Evolutionary conservation across 805 yeast genomes (phyloP).

Genomic region (Teunomyces aglyptinius): DNA sequence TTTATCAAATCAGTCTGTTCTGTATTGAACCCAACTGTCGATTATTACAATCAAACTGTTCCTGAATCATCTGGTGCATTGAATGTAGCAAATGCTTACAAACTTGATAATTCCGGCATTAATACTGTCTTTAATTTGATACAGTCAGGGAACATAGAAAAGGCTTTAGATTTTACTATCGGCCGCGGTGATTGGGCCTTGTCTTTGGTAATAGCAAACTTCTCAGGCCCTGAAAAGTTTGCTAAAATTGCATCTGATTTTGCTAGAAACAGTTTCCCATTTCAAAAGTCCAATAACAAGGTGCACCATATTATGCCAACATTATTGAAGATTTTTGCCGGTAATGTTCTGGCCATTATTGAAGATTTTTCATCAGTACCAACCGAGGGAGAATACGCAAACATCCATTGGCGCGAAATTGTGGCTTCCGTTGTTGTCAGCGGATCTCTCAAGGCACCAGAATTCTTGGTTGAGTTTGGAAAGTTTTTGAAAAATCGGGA

Average conservation of each 20-base stretch:
- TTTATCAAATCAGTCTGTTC: constrained; percentile 33
- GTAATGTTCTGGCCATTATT: constrained; percentile 55
- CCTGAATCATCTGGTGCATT: constrained; percentile 23
- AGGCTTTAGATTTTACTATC: constrained; percentile 64
- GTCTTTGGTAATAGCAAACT: constrained; percentile 67
- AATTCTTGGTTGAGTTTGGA: constrained; percentile 53
- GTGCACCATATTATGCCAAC: constrained; percentile 49
- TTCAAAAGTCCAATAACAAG: constrained; percentile 39
- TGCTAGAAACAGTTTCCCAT: constrained; percentile 44
- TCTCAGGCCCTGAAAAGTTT: constrained; percentile 63
- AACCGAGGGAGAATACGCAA: constrained; percentile 47
- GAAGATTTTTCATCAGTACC: constrained; percentile 45
- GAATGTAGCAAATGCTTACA: constrained; percentile 37
- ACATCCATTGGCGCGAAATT: constrained; percentile 51
- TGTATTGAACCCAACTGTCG: constrained; percentile 43
- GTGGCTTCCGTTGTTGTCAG: constrained; percentile 39
- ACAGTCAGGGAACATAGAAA: constrained; percentile 62
- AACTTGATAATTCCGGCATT: constrained; percentile 38
- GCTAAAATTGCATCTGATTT: constrained; percentile 56
- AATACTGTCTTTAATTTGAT: constrained; percentile 36
- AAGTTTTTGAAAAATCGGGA: constrained; percentile 38
- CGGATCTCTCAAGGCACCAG: constrained; percentile 21
- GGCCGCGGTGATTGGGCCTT: constrained; percentile 71
- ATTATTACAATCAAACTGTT: constrained; percentile 30
- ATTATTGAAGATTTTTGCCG: constrained; percentile 62